These are phyloP conservation scores for Plenodomus biglobosus DNA, from an alignment of 2,329 filamentous ascomycete species.

Conservation along the genomic window DNA sequence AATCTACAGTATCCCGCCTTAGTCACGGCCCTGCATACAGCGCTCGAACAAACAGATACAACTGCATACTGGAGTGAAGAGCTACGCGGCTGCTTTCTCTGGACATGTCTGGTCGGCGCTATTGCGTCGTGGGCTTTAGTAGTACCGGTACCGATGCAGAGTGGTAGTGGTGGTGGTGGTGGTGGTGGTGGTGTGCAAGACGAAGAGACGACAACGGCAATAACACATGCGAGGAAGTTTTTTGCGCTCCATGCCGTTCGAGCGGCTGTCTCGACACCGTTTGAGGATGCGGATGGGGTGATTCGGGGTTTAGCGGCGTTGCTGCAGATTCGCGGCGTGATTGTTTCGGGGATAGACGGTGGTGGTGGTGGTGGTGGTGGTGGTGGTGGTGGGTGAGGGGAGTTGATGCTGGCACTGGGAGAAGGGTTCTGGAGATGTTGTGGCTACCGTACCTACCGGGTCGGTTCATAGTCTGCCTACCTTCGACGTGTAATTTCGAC, in stretches of 20 bases:
- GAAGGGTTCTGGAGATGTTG: no score
- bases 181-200: conserved; percentile 3
- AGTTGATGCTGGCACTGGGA: no score
- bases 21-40: conserved; percentile 26
- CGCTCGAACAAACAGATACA: conserved; percentile 28
- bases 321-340: conserved; percentile 24
- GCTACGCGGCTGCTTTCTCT: conserved; percentile 34
- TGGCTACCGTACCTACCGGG: no score
- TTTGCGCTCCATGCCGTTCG: conserved; percentile 34
- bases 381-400: no score
- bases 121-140: conserved; percentile 29
- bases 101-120: conserved; percentile 37
- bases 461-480: no score
- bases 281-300: conserved; percentile 23
- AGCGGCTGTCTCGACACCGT: conserved; percentile 18
- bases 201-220: conserved; percentile 8
- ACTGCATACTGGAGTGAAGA: conserved; percentile 24
- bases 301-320: conserved; percentile 31
- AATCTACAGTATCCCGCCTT: conserved; percentile 12
- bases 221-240: conserved; percentile 32
- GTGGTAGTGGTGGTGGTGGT: no score
- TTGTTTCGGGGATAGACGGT: conserved; percentile 2
- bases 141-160: conserved; percentile 1
- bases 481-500: no score
- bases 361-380: no score